phyloP scores from a whole-genome alignment of 257 asterid species.

The Scutellaria baicalensis region DNA sequence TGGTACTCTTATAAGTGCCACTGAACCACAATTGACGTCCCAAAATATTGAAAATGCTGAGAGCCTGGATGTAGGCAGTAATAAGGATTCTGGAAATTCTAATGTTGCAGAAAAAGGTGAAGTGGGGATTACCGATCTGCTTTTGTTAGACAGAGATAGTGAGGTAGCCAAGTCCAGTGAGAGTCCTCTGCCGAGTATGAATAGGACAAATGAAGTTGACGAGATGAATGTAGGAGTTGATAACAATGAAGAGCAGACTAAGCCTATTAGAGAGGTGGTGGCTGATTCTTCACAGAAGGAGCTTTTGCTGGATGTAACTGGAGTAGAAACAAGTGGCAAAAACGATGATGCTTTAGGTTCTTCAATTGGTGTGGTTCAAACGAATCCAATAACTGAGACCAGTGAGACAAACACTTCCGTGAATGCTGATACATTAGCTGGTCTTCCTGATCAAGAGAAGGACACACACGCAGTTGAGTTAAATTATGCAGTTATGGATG shows the following conservation, averaged over 20 bases:
- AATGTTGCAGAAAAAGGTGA: constrained; percentile 15
- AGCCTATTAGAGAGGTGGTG: constrained; percentile 20
- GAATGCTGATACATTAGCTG: constrained; percentile 16
- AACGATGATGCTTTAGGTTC: constrained; percentile 17
- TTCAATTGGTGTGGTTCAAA: constrained; percentile 14
- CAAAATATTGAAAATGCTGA: constrained; percentile 28
- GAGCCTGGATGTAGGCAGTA: constrained; percentile 12
- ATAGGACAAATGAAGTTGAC: constrained; percentile 15
- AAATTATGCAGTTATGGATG: constrained; percentile 22
- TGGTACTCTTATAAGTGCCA: constrained; percentile 21
- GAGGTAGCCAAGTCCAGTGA: constrained; percentile 19
- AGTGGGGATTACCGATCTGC: constrained; percentile 18
- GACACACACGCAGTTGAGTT: constrained; percentile 19
- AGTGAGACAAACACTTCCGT: constrained; percentile 21
- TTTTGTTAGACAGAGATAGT: constrained; percentile 23
- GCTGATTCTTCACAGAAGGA: constrained; percentile 20
- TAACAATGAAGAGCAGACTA: constrained; percentile 9
- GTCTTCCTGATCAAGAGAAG: constrained; percentile 29
- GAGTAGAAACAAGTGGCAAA: constrained; percentile 16
- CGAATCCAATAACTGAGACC: constrained; percentile 6
- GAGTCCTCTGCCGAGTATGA: constrained; percentile 16
- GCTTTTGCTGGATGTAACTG: constrained; percentile 27
- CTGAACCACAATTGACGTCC: constrained; percentile 24
- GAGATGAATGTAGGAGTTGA: constrained; percentile 9
- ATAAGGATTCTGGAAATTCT: constrained; percentile 13